Evolutionary conservation across 371 early-diverging fungal genomes (phyloP), one percentile per base, ranked within the genome.

Genomic region (Mycotypha africana): DNA sequence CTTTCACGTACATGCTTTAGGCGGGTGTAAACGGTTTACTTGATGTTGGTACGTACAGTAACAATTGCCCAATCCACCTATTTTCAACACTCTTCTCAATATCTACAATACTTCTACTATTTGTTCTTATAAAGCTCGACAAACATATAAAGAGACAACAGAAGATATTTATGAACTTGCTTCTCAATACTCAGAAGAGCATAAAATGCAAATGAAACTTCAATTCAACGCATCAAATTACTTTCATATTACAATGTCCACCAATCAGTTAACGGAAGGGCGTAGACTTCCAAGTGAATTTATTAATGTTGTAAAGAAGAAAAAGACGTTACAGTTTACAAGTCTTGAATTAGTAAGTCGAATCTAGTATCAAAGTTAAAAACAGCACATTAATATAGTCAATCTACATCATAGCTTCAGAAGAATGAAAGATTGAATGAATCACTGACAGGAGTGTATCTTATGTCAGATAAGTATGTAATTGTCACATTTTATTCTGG

Each of bases 21-120:
- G 77, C 90, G 4, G 92, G 91, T 0, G 78, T 85, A 28, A 90
- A 90, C 58, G 91, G 92, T 0, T 66, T 95, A 26, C 75, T 95
- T 11, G 96, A 95, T 60, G 91, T 95, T 32, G 91, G 87, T 78
- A 77, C 62, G 71, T 11, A 28, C 16, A 15, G 14, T 5, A 1
- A 14, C 15, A 14, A 9, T 40, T 38, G 21, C 49, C 49, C 20
- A 20, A 40, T 11, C n/a, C n/a, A n/a, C n/a, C n/a, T n/a, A n/a
- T n/a, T n/a, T n/a, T n/a, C n/a, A n/a, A n/a, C n/a, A n/a, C n/a
- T n/a, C n/a, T n/a, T n/a, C n/a, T n/a, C n/a, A n/a, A n/a, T n/a
- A n/a, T n/a, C n/a, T n/a, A n/a, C n/a, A n/a, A n/a, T 1, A 12
- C 4, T 1, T 0, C 2, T 20, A 20, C n/a, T n/a, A n/a, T n/a